phyloP scores from a whole-genome alignment of 2,329 filamentous ascomycete species.

The Lachnellula subtilissima region DNA sequence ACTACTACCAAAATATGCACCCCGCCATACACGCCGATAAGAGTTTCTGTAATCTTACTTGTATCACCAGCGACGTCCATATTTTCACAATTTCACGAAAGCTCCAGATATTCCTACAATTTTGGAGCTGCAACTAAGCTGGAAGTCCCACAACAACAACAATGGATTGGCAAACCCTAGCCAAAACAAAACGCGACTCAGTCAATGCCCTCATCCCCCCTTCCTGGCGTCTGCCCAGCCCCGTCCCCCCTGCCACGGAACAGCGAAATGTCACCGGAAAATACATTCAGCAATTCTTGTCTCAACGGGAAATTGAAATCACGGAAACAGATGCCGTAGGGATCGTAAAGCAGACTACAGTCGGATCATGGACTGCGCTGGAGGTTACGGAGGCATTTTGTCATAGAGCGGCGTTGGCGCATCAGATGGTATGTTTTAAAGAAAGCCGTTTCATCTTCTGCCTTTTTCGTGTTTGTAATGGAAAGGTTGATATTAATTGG shows the following conservation, averaged over 20 bases:
- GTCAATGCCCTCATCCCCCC: slow-evolving; percentile 50
- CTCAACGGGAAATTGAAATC: slow-evolving; percentile 50
- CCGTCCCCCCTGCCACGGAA: slow-evolving; percentile 44
- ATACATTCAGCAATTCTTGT: slow-evolving; percentile 53
- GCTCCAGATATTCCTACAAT: no score
- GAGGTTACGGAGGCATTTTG: slow-evolving; percentile 50
- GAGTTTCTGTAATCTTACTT: no score
- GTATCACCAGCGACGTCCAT: no score
- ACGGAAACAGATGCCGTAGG: slow-evolving; percentile 55
- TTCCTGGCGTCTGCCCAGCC: slow-evolving; percentile 47
- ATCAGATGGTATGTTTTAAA: slow-evolving; percentile 55
- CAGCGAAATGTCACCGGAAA: slow-evolving; percentile 51
- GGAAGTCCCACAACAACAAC: not conserved
- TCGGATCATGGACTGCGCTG: slow-evolving; percentile 51
- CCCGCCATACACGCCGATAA: no score
- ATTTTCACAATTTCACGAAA: no score
- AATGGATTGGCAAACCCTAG: slow-evolving; percentile 44
- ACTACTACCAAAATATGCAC: no score
- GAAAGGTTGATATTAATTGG: no score
- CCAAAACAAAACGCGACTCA: slow-evolving; percentile 48
- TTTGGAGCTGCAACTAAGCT: not conserved
- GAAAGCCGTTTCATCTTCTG: slow-evolving; percentile 26
- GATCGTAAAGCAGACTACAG: slow-evolving; percentile 49
- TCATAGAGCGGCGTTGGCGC: slow-evolving; percentile 49
- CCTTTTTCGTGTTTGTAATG: no score